Base-by-base conservation (phyloP, 1,284 basidiomycete genomes). In the Ustilago nuda region DNA sequence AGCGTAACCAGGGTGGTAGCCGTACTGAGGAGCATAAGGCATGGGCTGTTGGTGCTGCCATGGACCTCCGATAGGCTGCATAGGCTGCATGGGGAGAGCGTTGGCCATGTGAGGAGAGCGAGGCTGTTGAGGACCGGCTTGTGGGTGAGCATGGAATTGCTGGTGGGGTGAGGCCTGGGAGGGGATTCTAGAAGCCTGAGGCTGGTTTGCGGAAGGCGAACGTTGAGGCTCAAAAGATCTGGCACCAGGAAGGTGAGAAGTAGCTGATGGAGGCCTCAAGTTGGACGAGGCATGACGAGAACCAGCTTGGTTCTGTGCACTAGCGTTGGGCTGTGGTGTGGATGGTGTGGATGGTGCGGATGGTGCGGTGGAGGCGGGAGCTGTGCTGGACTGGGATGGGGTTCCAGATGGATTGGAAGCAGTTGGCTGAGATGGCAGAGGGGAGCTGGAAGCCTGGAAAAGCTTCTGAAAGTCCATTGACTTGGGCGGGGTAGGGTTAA, bases 381-480 rank as follows among this genome's bases (percentile, higher is more conserved):
- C 66, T 33, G 75, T 52, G 63, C 51, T 78, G n/a, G 71, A 63
- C 32, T 59, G 67, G 17, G 66, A 66, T n/a, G 71, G 70, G 65
- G 79, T 64, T 7, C 52, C 58, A 43, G 71, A 68, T 19, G 61
- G 56, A 61, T 66, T 68, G 67, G 65, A 63, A 7, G 72, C 67
- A 30, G 74, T 63, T 11, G 66, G 52, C 54, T 66, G 62, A 4
- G 76, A 67, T n/a, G 76, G 71, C 7, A 70, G 68, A 17, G 73
- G 66, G 39, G 69, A 62, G 50, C 76, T 70, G 35, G 72, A 69
- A 57, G 76, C 81, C 75, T 84, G 83, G 74, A 85, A 85, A 52
- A 85, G 78, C 67, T 85, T 85, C 57, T 85, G 80, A 64, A 85
- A 85, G 71, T 85, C 82, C 65, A 85, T 62, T 50, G 73, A 66